Percentiles rank a stretch among this genome's conserved stretches.
Conservation (phyloP, 2,329 filamentous ascomycete genomes). For the Aspergillus fischeri region DNA sequence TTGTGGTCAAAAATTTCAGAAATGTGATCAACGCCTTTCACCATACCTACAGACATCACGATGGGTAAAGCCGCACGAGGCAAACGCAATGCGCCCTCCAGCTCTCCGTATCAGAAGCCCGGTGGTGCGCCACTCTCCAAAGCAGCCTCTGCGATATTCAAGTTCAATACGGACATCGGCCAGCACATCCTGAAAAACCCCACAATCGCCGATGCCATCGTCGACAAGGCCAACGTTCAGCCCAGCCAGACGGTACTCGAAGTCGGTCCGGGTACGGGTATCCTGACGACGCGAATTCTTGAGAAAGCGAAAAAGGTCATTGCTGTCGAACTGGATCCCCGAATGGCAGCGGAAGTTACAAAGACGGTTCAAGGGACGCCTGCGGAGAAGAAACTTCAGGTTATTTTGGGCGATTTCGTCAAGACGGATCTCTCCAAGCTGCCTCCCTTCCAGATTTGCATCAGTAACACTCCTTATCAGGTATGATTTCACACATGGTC, state of each 20-base stretch:
- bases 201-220: constrained; percentile 29
- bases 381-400: constrained; percentile 75
- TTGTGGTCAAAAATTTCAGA: not conserved
- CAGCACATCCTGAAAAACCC: constrained; percentile 7
- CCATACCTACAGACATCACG: not conserved
- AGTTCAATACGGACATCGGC: constrained; percentile 8
- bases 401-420: constrained; percentile 88
- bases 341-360: constrained; percentile 93
- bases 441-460: constrained; percentile 77
- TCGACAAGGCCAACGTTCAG: constrained; percentile 56
- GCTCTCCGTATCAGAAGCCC: constrained; percentile 6
- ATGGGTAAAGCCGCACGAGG: constrained; percentile 2
- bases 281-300: constrained; percentile 83
- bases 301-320: constrained; percentile 80
- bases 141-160: constrained; percentile 4
- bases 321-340: constrained; percentile 87
- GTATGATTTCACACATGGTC: constrained; percentile 30
- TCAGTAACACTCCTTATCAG: constrained; percentile 71
- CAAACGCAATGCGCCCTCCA: constrained; percentile 4
- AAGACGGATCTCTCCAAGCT: constrained; percentile 63
- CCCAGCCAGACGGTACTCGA: constrained; percentile 69
- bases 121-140: not conserved
- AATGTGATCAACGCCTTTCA: not conserved
- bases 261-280: constrained; percentile 85
- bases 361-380: constrained; percentile 91